Evolutionary conservation across 2,329 filamentous ascomycete genomes (phyloP), one percentile per base, ranked within the genome.

Genomic region (Plectosphaerella plurivora): DNA sequence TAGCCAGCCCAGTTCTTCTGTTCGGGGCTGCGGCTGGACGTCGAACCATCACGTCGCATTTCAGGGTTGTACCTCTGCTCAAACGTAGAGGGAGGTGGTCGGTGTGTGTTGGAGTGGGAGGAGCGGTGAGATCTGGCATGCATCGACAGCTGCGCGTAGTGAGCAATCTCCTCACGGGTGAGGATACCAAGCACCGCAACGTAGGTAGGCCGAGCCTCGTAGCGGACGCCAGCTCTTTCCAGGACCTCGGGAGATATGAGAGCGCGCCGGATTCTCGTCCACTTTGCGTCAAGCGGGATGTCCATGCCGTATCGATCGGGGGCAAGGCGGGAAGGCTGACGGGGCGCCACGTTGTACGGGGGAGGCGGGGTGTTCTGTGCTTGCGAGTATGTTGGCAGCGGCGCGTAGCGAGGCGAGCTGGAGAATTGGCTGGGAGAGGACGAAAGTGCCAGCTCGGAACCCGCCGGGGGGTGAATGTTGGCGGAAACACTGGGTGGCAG

Each of bases 181-280:
- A 86, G 68, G 14, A 76, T 69, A 5, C 83, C 83, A 0, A 86
- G 72, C 4, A 86, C 67, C 12, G 82, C 83, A 3, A 86, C 81
- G 53, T 81, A 86, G 1, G 78, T 74, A 0, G 81, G 81, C 1
- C 79, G 73, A 10, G 82, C 82, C 63, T 85, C 82, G 59, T 83
- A 85, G 10, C 82, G 76, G 20, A 82, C 73, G 12, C 79, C 75
- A 4, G 80, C 79, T 42, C 74, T 69, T 39, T 76, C 71, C 3
- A 86, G 69, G 0, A 83, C 78, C 56, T 83, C 80, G 5, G 77
- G 75, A n/a, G 80, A 83, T 9, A 86, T 73, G 1, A 83, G 69
- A 2, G 68, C 69, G 12, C 82, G 74, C 51, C 70, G 73, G 35
- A 86, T 81, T 52, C 73, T 77, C 4, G 82, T 86, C 82, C 82